Evolutionary conservation across 1,284 basidiomycete species (phyloP), one percentile per base, ranked within the genome.

Genomic region (Ceratobasidium sp.): DNA sequence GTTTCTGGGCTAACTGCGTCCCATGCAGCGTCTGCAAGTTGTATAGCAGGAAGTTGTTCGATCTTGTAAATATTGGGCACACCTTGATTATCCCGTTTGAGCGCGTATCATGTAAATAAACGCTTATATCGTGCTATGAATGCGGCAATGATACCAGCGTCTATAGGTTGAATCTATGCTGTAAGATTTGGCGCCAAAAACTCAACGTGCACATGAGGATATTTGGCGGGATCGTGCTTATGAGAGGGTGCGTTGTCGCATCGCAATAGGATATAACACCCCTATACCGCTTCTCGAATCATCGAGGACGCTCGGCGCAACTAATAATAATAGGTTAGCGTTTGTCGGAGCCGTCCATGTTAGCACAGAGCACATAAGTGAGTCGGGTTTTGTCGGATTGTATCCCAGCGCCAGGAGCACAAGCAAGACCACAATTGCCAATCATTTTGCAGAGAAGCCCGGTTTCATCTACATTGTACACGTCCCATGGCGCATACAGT

Each of bases 401-500:
- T 7, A 79, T 48, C 2, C 80, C 79, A 11, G 79, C 77, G 1
- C 73, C 59, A 53, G 78, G 71, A 27, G 62, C 66, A 47, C 81
- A 74, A 14, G 79, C 75, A 0, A 81, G 74, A 3, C 79, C 79
- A 22, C 74, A 71, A 48, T 80, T 76, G 3, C 79, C 79, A 24
- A 76, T 74, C 73, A 79, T 71, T 11, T 77, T 74, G 77, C 79
- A 83, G 74, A 83, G 82, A 1, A 83, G 71, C 1, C 81, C 81
- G 4, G 82, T 83, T 74, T 84, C 81, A 78, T 84, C 83, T 79
- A 82, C 80, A 66, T 84, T 84, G 63, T 81, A 83, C 36, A 83
- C 82, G 54, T 84, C 80, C n/a, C 77, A 60, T 50, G 79, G 71
- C 6, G 77, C 6, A 82, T 67, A 76, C 17, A 14, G 7, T 5